phyloP scores from a whole-genome alignment of 192 early-diverging fungal species.

The Coemansia sp. region DNA sequence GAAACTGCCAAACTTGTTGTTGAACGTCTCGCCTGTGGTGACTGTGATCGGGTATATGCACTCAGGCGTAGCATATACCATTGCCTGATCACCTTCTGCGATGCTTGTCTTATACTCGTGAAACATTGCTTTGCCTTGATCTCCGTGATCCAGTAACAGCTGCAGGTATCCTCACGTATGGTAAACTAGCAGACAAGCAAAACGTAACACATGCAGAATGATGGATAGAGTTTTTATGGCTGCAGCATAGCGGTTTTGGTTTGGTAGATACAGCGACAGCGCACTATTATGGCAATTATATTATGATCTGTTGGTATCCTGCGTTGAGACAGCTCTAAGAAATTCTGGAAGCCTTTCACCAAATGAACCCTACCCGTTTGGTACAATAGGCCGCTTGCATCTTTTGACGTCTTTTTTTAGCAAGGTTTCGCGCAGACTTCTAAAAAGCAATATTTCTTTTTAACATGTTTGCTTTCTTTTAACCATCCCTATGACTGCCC shows the following conservation, averaged over 20 bases:
- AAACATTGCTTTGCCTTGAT: conserved; percentile 19
- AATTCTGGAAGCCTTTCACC: not conserved
- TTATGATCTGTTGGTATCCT: not conserved
- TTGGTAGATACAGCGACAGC: not conserved
- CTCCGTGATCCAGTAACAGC: not conserved
- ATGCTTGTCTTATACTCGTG: conserved; percentile 58
- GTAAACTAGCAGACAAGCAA: not conserved
- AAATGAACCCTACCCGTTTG: not conserved
- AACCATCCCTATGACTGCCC: not conserved
- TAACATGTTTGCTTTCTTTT: not conserved
- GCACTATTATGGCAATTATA: not conserved
- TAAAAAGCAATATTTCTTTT: not conserved
- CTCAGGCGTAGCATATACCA: conserved; percentile 70
- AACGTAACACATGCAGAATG: not conserved
- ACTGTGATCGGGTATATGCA: conserved; percentile 67
- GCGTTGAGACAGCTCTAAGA: not conserved
- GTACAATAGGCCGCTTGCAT: not conserved
- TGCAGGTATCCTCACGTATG: not conserved
- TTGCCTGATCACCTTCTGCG: conserved; percentile 76
- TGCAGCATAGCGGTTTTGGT: not conserved
- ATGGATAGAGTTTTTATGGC: not conserved
- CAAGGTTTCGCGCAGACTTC: not conserved
- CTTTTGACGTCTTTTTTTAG: not conserved
- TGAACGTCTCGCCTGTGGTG: conserved; percentile 59
- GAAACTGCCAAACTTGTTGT: conserved; percentile 82